Percentiles rank a stretch among this genome's conserved stretches.
Conservation (phyloP, 495 filamentous ascomycete genomes). For the Penicillium malachiteum region DNA sequence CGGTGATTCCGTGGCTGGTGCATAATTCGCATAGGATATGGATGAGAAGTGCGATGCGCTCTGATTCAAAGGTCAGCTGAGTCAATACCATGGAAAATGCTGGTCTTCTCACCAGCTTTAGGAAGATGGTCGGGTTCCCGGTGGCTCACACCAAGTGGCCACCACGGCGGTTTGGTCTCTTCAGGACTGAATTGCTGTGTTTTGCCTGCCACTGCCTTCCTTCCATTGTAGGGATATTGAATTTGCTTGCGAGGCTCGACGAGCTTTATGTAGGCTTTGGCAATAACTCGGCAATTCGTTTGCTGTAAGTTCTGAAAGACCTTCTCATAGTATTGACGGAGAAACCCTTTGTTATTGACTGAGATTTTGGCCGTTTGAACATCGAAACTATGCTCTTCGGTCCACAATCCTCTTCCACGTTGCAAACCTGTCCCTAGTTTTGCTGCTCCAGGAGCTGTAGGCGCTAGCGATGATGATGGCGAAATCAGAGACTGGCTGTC, state of each 20-base stretch:
- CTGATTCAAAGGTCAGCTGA: constrained; percentile 29
- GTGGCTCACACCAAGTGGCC: constrained; percentile 67
- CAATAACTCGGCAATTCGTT: constrained; percentile 61
- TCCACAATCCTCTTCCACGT: neutral
- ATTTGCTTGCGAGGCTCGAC: constrained; percentile 84
- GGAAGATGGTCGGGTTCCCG: constrained; percentile 77
- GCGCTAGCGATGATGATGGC: neutral
- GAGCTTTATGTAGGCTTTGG: constrained; percentile 75
- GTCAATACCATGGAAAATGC: neutral
- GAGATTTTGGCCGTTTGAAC: constrained; percentile 40
- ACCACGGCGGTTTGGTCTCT: constrained; percentile 65
- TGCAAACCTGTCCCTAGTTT: neutral
- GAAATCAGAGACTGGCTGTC: neutral
- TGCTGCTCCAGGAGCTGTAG: neutral
- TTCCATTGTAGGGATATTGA: constrained; percentile 72
- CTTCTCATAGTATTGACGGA: constrained; percentile 61
- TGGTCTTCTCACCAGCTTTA: constrained; percentile 59
- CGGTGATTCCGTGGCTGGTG: constrained; percentile 35
- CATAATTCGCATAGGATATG: constrained; percentile 57
- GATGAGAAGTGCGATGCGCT: constrained; percentile 59
- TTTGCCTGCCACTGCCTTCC: constrained; percentile 35
- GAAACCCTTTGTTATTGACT: constrained; percentile 50
- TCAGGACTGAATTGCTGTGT: constrained; percentile 38
- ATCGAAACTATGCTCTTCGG: constrained; percentile 5
- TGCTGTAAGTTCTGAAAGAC: constrained; percentile 70